Percentiles rank a stretch among this genome's conserved stretches.
phyloP scores from a whole-genome alignment of 306 rosid species.

The Fragaria ananassa region DNA sequence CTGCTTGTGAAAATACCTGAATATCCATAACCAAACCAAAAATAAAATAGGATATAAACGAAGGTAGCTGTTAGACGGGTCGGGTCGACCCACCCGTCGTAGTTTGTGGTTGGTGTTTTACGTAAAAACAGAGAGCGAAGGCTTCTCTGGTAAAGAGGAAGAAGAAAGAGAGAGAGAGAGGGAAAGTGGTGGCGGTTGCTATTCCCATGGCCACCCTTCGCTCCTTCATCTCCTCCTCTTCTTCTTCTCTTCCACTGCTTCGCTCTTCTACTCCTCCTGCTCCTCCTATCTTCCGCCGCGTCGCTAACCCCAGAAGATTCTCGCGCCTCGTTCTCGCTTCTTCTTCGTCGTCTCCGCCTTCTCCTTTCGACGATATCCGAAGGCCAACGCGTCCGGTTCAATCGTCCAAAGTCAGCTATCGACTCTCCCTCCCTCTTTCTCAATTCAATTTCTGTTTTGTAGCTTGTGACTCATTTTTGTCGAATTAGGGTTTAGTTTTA shows the following conservation, averaged over 20 bases:
- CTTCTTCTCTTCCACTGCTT: slow-evolving; percentile 2
- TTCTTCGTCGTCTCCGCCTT: slow-evolving; percentile 45
- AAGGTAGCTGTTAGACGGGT: background rate
- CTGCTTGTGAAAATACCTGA: no score
- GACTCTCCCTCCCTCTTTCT: background rate
- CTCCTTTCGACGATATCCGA: slow-evolving; percentile 47
- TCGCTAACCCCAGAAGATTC: slow-evolving; percentile 26
- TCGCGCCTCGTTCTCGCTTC: slow-evolving; percentile 45
- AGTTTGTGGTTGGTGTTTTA: slow-evolving; percentile 9
- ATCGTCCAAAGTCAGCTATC: slow-evolving; percentile 43
- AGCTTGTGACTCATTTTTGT: background rate
- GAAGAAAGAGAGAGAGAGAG: slow-evolving; percentile 4
- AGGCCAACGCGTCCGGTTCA: slow-evolving; percentile 1
- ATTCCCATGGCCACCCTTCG: slow-evolving; percentile 64
- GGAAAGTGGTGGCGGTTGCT: slow-evolving; percentile 23
- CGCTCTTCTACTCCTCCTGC: slow-evolving; percentile 16
- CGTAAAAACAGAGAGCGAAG: background rate
- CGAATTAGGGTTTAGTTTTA: background rate
- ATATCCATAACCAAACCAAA: no score
- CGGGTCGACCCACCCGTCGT: background rate
- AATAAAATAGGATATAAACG: no score
- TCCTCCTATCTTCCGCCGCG: slow-evolving; percentile 22
- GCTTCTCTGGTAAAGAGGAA: background rate
- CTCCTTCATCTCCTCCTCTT: slow-evolving; percentile 49
- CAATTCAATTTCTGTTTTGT: background rate